phyloP scores from a whole-genome alignment of 2,329 filamentous ascomycete species.

The Fusarium duplospermum region DNA sequence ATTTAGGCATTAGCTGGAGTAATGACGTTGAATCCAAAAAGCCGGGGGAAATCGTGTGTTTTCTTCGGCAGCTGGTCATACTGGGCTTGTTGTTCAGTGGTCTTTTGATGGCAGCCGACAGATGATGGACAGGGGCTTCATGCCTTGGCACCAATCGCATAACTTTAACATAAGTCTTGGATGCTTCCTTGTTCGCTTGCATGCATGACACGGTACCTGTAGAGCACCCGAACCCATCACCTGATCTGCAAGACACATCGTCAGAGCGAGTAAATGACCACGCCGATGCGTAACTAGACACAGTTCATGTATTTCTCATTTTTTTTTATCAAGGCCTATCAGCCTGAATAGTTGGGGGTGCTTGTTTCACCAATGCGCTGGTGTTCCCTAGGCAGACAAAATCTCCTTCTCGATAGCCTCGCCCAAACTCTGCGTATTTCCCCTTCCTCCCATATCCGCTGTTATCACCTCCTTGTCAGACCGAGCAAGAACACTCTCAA shows the following conservation, averaged over 20 bases:
- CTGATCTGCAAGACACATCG: neutral
- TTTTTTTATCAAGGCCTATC: neutral
- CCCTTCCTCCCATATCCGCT: conserved; percentile 47
- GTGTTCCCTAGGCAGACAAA: neutral
- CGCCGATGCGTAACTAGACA: neutral
- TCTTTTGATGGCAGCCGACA: no score
- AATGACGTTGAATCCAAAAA: neutral
- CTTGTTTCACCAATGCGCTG: neutral
- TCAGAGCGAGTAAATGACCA: neutral
- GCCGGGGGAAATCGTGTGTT: neutral
- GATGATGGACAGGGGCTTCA: neutral
- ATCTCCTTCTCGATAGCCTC: conserved; percentile 39
- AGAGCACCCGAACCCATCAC: neutral
- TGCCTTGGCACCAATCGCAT: neutral
- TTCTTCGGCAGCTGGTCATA: neutral
- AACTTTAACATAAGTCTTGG: neutral
- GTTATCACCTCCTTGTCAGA: conserved; percentile 47
- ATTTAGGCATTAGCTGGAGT: neutral
- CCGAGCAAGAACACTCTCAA: conserved; percentile 72
- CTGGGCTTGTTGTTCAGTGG: no score
- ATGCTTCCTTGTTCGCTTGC: neutral
- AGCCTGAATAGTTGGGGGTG: neutral
- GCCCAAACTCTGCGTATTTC: conserved; percentile 38
- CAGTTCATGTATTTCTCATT: neutral
- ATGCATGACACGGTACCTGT: neutral